Evolutionary conservation across 2,329 filamentous ascomycete species (phyloP).

Genomic region (Aureobasidium sp.): DNA sequence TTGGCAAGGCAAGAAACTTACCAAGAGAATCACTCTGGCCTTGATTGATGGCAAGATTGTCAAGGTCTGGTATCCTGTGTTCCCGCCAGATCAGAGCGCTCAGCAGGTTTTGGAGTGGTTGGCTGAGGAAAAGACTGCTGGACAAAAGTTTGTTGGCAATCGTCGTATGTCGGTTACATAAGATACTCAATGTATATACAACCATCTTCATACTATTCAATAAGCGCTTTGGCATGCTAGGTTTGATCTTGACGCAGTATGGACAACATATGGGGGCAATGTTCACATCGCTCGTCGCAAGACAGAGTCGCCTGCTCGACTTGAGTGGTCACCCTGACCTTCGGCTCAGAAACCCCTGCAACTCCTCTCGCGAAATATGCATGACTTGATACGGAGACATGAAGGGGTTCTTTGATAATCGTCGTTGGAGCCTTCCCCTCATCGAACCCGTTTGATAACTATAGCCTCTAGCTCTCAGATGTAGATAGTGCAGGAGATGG

Average conservation of each 20-base stretch:
- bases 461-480: background rate
- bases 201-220: too few relatives aligned
- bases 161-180: background rate
- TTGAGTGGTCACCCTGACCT: background rate
- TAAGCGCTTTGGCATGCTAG: background rate
- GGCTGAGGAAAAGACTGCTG: background rate
- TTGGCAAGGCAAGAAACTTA: constrained; percentile 32
- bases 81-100: constrained; percentile 36
- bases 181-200: background rate
- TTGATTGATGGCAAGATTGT: constrained; percentile 35
- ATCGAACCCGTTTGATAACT: background rate
- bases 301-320: background rate
- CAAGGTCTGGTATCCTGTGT: constrained; percentile 39
- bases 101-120: constrained; percentile 32
- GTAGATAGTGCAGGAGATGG: background rate
- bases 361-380: too few relatives aligned
- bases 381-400: too few relatives aligned
- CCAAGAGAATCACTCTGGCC: constrained; percentile 34
- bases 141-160: background rate
- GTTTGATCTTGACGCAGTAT: too few relatives aligned
- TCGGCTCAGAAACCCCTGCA: too few relatives aligned
- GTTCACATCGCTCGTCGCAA: background rate
- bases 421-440: background rate
- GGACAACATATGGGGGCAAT: too few relatives aligned
- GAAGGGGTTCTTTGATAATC: too few relatives aligned